Conservation (phyloP, 192 early-diverging fungal species). For the Linnemannia elongata region DNA sequence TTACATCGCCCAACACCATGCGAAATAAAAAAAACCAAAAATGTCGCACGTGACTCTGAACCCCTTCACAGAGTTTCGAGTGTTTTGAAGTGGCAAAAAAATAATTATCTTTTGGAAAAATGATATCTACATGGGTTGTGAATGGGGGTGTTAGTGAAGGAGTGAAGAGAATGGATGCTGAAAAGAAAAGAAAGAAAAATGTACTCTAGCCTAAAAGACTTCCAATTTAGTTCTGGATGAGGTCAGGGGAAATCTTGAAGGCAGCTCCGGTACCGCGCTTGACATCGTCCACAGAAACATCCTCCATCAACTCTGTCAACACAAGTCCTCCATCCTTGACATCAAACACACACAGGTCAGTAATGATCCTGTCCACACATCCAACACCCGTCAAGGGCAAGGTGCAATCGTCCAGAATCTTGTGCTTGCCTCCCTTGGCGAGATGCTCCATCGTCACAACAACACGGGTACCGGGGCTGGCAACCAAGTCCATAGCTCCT, state of each 20-base stretch:
- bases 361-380: slow-evolving; percentile 77
- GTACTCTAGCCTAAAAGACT: neutral
- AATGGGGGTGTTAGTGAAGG: too few relatives aligned
- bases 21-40: too few relatives aligned
- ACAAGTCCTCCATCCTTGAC: slow-evolving; percentile 69
- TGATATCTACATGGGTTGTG: too few relatives aligned
- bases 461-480: slow-evolving; percentile 74
- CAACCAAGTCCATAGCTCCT: slow-evolving; percentile 86
- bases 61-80: too few relatives aligned
- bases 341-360: slow-evolving; percentile 78
- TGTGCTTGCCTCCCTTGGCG: slow-evolving; percentile 73
- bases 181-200: neutral
- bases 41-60: too few relatives aligned
- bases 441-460: slow-evolving; percentile 79
- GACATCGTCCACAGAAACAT: slow-evolving; percentile 75
- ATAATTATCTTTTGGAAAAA: too few relatives aligned
- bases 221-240: slow-evolving; percentile 35
- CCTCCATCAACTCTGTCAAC: slow-evolving; percentile 75
- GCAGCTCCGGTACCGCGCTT: slow-evolving; percentile 71
- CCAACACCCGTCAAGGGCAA: slow-evolving; percentile 80
- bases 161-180: neutral
- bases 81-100: too few relatives aligned
- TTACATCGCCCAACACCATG: too few relatives aligned
- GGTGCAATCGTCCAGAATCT: slow-evolving; percentile 79
- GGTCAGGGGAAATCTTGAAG: slow-evolving; percentile 66